Evolutionary conservation across 2,329 filamentous ascomycete species (phyloP).

Genomic region (Daldinia eschscholtzii): DNA sequence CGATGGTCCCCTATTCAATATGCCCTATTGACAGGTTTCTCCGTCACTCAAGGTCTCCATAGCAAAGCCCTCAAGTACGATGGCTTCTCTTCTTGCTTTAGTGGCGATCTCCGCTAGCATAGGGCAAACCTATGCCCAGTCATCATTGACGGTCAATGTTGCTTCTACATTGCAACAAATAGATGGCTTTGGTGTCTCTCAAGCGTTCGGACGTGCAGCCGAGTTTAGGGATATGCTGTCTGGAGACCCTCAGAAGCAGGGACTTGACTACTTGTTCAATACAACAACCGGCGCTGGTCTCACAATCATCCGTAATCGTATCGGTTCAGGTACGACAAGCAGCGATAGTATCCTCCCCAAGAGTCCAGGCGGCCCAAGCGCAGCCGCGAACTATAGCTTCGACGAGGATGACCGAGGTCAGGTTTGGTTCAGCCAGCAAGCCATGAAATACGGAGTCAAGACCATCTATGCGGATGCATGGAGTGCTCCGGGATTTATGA

Average conservation of each 20-base stretch:
- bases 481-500: slow-evolving; percentile 64
- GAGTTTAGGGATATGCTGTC: slow-evolving; percentile 56
- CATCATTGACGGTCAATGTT: slow-evolving; percentile 49
- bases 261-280: slow-evolving; percentile 61
- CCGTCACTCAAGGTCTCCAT: background rate
- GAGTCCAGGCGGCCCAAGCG: slow-evolving; percentile 58
- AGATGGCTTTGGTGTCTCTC: slow-evolving; percentile 63
- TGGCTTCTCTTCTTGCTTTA: slow-evolving; percentile 29
- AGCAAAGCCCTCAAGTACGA: slow-evolving; percentile 1
- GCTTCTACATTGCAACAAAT: slow-evolving; percentile 54
- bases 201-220: slow-evolving; percentile 61
- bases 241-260: slow-evolving; percentile 51
- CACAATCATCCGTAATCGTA: slow-evolving; percentile 64
- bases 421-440: slow-evolving; percentile 65
- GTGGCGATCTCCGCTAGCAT: slow-evolving; percentile 27
- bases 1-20: background rate
- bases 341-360: slow-evolving; percentile 58
- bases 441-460: slow-evolving; percentile 56
- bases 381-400: slow-evolving; percentile 59
- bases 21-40: background rate
- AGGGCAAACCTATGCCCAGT: slow-evolving; percentile 41
- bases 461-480: slow-evolving; percentile 60
- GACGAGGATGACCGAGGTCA: slow-evolving; percentile 63
- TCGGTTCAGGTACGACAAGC: slow-evolving; percentile 55
- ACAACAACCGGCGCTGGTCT: slow-evolving; percentile 61